phyloP scores from a whole-genome alignment of 345 rosid species.

The Corymbia maculata region DNA sequence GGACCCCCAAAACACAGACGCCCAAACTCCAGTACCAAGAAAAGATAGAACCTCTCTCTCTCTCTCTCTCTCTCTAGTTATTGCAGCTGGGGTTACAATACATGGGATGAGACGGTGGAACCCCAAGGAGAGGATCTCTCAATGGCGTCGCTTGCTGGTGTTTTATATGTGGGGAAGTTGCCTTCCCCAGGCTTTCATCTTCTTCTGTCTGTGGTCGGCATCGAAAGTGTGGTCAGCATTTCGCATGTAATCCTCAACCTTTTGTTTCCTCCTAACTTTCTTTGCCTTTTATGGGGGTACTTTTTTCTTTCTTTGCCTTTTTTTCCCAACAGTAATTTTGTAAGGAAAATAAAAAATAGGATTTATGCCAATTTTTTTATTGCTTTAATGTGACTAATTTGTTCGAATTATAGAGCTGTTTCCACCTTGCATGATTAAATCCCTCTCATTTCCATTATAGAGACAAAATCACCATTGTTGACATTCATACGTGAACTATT shows the following conservation, averaged over 20 bases:
- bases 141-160: not conserved
- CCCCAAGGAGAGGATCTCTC: not conserved
- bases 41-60: not conserved
- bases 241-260: not conserved
- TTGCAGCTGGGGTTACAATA: not conserved
- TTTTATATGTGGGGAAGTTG: not conserved
- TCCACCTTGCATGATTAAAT: not conserved
- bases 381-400: not conserved
- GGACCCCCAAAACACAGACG: not conserved
- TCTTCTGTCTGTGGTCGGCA: not conserved
- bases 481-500: no score
- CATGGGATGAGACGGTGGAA: not conserved
- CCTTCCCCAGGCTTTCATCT: not conserved
- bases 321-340: not conserved
- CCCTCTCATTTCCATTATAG: not conserved
- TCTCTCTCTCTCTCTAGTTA: not conserved
- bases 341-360: not conserved
- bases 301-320: not conserved
- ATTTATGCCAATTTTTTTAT: not conserved
- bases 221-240: not conserved
- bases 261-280: not conserved
- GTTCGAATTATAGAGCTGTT: not conserved
- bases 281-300: not conserved
- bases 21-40: not conserved
- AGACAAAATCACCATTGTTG: no score